Evolutionary conservation across 164 flowering plant genomes (phyloP).

Genomic region (Tetrastigma voinierianum): DNA sequence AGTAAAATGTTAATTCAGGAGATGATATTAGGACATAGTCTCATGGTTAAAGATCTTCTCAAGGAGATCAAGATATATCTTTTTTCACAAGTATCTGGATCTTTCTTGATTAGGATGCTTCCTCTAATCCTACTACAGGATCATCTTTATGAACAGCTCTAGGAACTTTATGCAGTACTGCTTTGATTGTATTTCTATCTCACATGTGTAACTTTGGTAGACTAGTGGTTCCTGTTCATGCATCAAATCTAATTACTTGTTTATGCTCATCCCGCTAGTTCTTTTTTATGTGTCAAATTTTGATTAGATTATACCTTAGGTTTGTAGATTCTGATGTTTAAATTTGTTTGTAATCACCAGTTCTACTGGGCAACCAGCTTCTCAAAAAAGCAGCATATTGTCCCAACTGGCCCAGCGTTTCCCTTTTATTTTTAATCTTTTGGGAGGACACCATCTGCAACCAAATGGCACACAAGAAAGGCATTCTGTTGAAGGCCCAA

Average conservation of each 20-base stretch:
- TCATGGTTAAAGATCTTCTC: too few species aligned
- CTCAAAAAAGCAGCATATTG: constrained; percentile 49
- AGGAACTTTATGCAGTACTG: too few species aligned
- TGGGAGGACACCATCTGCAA: constrained; percentile 33
- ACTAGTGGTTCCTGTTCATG: neutral
- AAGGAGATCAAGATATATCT: too few species aligned
- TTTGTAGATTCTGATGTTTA: constrained; percentile 5
- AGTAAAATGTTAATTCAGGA: too few species aligned
- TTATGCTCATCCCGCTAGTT: neutral
- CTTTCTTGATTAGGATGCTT: too few species aligned
- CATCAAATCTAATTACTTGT: neutral
- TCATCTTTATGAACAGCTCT: too few species aligned
- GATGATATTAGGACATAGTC: too few species aligned
- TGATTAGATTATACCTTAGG: neutral
- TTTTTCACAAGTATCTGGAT: too few species aligned
- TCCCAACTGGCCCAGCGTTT: constrained; percentile 64
- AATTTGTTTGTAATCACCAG: constrained; percentile 30
- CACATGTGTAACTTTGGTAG: too few species aligned
- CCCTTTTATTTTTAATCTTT: constrained; percentile 61
- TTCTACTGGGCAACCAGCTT: constrained; percentile 20
- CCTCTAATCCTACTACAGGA: too few species aligned
- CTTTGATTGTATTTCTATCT: too few species aligned
- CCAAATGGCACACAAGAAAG: constrained; percentile 17
- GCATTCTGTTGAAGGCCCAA: constrained; percentile 8
- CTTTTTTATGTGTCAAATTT: neutral